These are phyloP conservation scores for Metschnikowia lachancei DNA, from an alignment of 805 yeast genomes.

Conservation along the genomic window DNA sequence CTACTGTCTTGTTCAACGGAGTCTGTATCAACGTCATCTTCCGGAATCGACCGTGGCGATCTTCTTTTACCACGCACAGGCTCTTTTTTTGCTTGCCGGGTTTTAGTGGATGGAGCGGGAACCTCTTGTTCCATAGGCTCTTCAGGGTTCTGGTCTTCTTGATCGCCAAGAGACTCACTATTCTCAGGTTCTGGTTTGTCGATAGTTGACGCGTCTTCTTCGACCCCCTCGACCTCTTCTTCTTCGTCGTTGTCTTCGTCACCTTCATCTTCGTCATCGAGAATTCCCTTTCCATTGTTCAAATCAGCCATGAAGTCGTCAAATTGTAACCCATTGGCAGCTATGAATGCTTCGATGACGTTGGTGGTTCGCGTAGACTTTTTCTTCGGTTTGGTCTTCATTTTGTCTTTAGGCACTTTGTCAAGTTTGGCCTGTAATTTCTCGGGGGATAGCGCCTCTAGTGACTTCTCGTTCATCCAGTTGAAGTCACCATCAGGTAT, in stretches of 20 bases:
- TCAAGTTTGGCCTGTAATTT: slow-evolving; percentile 29
- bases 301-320: slow-evolving; percentile 36
- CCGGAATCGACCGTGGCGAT: neutral
- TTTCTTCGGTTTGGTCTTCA: slow-evolving; percentile 20
- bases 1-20: neutral
- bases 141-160: neutral
- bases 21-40: neutral
- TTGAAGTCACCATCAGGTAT: slow-evolving; percentile 47
- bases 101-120: neutral
- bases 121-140: neutral
- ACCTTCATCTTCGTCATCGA: slow-evolving; percentile 10
- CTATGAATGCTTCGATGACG: slow-evolving; percentile 38
- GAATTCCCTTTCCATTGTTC: slow-evolving; percentile 16
- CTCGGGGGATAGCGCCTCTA: slow-evolving; percentile 32
- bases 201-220: neutral
- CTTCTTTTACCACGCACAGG: neutral
- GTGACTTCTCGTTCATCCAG: slow-evolving; percentile 42
- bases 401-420: slow-evolving; percentile 29
- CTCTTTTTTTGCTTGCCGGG: neutral
- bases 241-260: slow-evolving; percentile 9
- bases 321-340: slow-evolving; percentile 37
- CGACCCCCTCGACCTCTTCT: neutral
- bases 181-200: no score
- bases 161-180: no score
- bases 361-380: slow-evolving; percentile 29